These are phyloP conservation scores for Camellia japonica DNA, from an alignment of 148 eudicot species.

Conservation along the genomic window DNA sequence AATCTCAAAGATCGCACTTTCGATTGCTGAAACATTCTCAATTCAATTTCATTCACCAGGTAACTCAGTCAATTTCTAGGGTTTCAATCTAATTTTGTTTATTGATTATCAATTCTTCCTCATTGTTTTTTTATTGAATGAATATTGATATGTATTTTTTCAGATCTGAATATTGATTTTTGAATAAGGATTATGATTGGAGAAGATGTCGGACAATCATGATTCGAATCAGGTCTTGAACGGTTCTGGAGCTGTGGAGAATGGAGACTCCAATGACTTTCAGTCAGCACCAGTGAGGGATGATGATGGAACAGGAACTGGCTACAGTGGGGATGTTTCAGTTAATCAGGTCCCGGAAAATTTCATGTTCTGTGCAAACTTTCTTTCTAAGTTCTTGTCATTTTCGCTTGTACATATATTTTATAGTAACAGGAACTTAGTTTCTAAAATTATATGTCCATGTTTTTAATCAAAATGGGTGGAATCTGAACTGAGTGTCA, in stretches of 20 bases:
- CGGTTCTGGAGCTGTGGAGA: slow-evolving; percentile 14
- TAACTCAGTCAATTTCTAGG: slow-evolving; percentile 15
- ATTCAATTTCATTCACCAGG: not conserved
- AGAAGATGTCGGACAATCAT: slow-evolving; percentile 37
- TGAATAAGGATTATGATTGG: slow-evolving; percentile 10
- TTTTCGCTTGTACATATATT: not conserved
- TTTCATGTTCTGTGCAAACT: slow-evolving; percentile 4
- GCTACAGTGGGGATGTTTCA: slow-evolving; percentile 20
- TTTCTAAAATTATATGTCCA: not conserved
- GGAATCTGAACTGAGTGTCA: not conserved
- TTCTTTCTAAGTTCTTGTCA: not conserved
- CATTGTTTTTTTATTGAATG: not conserved
- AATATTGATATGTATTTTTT: not conserved
- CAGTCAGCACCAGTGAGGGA: not conserved
- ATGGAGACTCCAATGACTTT: not conserved
- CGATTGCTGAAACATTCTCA: not conserved
- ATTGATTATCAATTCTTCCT: not conserved
- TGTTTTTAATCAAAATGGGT: too few relatives aligned
- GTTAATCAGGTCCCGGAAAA: slow-evolving; percentile 29
- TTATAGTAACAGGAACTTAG: not conserved
- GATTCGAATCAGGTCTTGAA: slow-evolving; percentile 24
- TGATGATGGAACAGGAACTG: slow-evolving; percentile 20
- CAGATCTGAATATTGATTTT: not conserved
- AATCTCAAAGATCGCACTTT: not conserved
- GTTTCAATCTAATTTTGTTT: not conserved